These are phyloP conservation scores for Sugiyamaella mastotermitis DNA, from an alignment of 805 yeast species.

Conservation along the genomic window DNA sequence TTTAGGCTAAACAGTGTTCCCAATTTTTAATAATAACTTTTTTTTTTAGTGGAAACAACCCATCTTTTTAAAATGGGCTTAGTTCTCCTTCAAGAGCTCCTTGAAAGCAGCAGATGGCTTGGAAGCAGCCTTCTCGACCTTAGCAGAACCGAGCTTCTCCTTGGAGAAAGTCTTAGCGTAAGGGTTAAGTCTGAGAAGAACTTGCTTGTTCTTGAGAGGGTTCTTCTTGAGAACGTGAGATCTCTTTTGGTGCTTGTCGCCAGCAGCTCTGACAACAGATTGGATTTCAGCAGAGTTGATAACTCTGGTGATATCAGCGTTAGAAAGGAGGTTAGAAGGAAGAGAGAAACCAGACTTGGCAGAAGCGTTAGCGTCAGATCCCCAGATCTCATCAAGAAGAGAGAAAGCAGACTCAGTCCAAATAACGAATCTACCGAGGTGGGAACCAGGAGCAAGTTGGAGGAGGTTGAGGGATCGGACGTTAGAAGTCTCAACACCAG, in stretches of 20 bases:
- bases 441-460: constrained; percentile 99
- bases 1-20: too few relatives aligned
- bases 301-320: constrained; percentile 93
- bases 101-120: constrained; percentile 28
- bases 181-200: constrained; percentile 97
- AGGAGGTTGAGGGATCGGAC: constrained; percentile 90
- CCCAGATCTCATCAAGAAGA: constrained; percentile 95
- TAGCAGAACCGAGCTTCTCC: constrained; percentile 81
- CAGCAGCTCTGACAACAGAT: constrained; percentile 94
- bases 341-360: constrained; percentile 80
- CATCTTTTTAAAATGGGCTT: too few relatives aligned
- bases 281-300: constrained; percentile 99
- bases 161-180: constrained; percentile 96
- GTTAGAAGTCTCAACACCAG: constrained; percentile 97
- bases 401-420: constrained; percentile 99
- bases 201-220: constrained; percentile 99
- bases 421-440: constrained; percentile 98
- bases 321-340: constrained; percentile 90
- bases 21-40: too few relatives aligned
- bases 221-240: constrained; percentile 96
- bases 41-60: too few relatives aligned
- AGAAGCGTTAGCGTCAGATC: constrained; percentile 79
- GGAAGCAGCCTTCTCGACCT: constrained; percentile 56
- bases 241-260: constrained; percentile 89
- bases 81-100: constrained; percentile 29